Evolutionary conservation across 176 grass and related monocot genomes (phyloP), one percentile per base, ranked within the genome.

Genomic region (Cenchrus purpureus): DNA sequence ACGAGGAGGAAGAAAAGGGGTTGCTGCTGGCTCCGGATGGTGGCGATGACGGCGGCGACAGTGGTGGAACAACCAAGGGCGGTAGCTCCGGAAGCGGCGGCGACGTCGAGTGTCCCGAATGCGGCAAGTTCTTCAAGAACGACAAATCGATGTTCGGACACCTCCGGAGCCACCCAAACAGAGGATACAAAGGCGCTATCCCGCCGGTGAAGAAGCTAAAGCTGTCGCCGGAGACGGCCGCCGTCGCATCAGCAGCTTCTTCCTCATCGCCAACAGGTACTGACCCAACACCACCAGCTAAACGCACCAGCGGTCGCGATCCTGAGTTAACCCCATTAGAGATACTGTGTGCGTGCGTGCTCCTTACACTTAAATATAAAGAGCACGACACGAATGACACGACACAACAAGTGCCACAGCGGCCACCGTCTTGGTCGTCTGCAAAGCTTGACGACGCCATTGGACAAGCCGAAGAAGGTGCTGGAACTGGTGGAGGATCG

Each of bases 121-220:
- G 88, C 13, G 72, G 63, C 0, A 90, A 86, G 10, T n/a, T 12
- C 10, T 90, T 90, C 83, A 90, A 58, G 74, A 90, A 83, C 51
- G 15, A 87, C 12, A 86, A 90, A 16, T 90, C 84, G 4, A 79
- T 90, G 84, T 90, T 83, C 2, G 84, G 89, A 6, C 89, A 90
- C 40, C 79, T 90, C 0, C 9, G 80, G 1, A 90, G 88, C 60
- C 88, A 90, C 14, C 88, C 84, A 0, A 74, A 87, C 11, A 67
- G 79, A 43, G 84, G 88, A 0, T 87, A 90, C 5, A 87, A 83
- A 32, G 88, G 88, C 1, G 83, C 71, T 2, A 71, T 31, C 0
- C 84, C 74, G 15, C 84, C 79, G 1, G 43, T 20, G 3, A 83
- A 74, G 16, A 83, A 61, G 63, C 4, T 17, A 0, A 76, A 48